Conservation (phyloP, 768 basidiomycete genomes). For the Mycena amicta region DNA sequence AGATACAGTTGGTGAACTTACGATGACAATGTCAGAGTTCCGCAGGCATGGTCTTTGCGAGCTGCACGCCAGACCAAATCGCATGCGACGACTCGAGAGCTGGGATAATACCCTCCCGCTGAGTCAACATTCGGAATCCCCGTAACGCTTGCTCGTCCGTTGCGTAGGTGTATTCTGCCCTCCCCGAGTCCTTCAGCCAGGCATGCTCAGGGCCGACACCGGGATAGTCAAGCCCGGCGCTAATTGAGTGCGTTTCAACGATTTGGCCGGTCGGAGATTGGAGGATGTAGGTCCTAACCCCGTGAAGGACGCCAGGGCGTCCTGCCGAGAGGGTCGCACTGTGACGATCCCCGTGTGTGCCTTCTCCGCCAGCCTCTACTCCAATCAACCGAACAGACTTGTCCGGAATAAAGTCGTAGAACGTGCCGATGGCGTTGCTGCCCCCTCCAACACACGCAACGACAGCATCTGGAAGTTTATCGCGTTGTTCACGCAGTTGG, state of each 20-base stretch:
- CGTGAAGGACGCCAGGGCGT: slow-evolving; percentile 92
- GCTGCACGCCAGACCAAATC: slow-evolving; percentile 86
- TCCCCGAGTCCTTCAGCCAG: slow-evolving; percentile 91
- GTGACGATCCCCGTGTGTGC: slow-evolving; percentile 81
- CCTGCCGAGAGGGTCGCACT: slow-evolving; percentile 94
- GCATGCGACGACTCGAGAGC: slow-evolving; percentile 96
- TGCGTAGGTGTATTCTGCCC: slow-evolving; percentile 91
- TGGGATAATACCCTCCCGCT: slow-evolving; percentile 96
- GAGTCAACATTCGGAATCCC: slow-evolving; percentile 89
- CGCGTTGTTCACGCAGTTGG: slow-evolving; percentile 70
- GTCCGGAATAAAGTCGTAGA: slow-evolving; percentile 94
- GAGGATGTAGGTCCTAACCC: slow-evolving; percentile 92
- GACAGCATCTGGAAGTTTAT: slow-evolving; percentile 91
- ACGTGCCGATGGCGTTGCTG: slow-evolving; percentile 96
- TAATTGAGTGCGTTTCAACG: slow-evolving; percentile 95
- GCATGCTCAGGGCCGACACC: slow-evolving; percentile 98
- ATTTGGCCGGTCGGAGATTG: slow-evolving; percentile 91
- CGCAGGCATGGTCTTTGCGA: slow-evolving; percentile 83
- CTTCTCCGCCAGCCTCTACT: slow-evolving; percentile 98
- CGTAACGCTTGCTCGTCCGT: slow-evolving; percentile 93
- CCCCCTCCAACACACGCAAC: slow-evolving; percentile 99
- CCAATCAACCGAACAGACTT: slow-evolving; percentile 85
- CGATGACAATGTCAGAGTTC: slow-evolving; percentile 87
- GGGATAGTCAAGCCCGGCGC: slow-evolving; percentile 94
- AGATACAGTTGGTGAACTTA: slow-evolving; percentile 43